Evolutionary conservation across 257 asterid genomes (phyloP), one percentile per base, ranked within the genome.

Genomic region (Nicotiana tomentosiformis): DNA sequence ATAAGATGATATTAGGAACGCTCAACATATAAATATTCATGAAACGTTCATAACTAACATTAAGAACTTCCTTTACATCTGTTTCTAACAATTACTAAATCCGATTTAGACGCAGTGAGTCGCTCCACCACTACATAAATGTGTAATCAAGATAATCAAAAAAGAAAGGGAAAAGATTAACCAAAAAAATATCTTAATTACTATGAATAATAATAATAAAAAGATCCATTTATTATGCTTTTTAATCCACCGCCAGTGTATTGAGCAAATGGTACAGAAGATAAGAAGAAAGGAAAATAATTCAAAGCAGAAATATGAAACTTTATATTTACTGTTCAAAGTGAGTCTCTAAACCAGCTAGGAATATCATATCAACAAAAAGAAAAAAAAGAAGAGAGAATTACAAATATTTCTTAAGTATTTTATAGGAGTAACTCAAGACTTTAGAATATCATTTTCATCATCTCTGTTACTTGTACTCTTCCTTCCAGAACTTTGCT

Each of bases 401-500:
- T 32, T 16, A 66, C 39, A 65, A 65, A 65, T 26, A 18, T 65
- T 65, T 66, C 20, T 15, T 33, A 32, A 32, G 35, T 32, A 32
- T 3, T 32, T 32, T 32, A 32, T 32, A 32, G 35, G 35, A 32
- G 5, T 32, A 17, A 32, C 5, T 58, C 64, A 87, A 89, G 84
- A 83, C 67, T 82, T 86, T 11, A 53, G 1, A 80, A 10, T 74
- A 8, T 66, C 33, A 26, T 77, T 78, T 69, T 83, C 88, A 68
- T 83, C 87, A 65, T 86, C 85, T 82, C 87, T 87, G 85, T 91
- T 87, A 77, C 88, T 85, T 37, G 88, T 14, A 58, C 80, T 85
- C 77, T 77, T 88, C 82, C 86, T 80, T 4, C 89, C 91, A 83
- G 89, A 78, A 86, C 86, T 87, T 81, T 95, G 88, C 90, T 87